Base-by-base conservation (phyloP, 805 yeast genomes). In the Gaillardinia entomophila region DNA sequence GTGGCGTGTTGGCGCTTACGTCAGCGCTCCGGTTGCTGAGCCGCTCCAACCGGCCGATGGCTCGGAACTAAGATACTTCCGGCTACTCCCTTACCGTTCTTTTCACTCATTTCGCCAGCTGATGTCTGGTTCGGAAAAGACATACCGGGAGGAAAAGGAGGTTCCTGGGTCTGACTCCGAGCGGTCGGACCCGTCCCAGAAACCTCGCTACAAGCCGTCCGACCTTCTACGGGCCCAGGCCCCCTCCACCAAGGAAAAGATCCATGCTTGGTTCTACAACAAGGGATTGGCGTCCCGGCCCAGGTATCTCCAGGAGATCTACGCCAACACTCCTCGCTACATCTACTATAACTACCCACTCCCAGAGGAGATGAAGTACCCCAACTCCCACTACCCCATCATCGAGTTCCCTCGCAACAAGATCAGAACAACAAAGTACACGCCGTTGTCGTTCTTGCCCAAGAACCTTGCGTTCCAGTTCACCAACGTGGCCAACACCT, bases 391-490 rank as follows among this genome's bases (percentile, higher is more conserved):
- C 12, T 30, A 37, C n/a, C 74, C 75, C 3, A 45, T 55, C 13
- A 43, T 57, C 1, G 28, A 38, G 3, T 76, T 69, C 43, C 70
- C 77, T 4, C 52, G 79, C 45, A 77, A 77, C 49, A 77, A 76
- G 50, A 71, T 77, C 36, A 65, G 80, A 55, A 76, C 82, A 8
- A 75, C 82, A 4, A 77, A 75, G 51, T 77, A 77, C 47, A 76
- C 82, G 6, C 79, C 81, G 6, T 37, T 75, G 28, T 57, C 73
- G 16, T 77, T 77, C 40, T 40, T 77, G 17, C 82, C 82, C 11
- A 75, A 73, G 51, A 76, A 77, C 44, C 48, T 77, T 24, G 40
- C 65, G 19, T 61, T 63, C 34, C 82, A 77, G 48, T 77, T 77
- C 48, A 63, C 66, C 13, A 77, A 77, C 44, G 69, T 75, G 37